Conservation (phyloP, 805 yeast species). For the Sugiyamaella lignohabitans region DNA sequence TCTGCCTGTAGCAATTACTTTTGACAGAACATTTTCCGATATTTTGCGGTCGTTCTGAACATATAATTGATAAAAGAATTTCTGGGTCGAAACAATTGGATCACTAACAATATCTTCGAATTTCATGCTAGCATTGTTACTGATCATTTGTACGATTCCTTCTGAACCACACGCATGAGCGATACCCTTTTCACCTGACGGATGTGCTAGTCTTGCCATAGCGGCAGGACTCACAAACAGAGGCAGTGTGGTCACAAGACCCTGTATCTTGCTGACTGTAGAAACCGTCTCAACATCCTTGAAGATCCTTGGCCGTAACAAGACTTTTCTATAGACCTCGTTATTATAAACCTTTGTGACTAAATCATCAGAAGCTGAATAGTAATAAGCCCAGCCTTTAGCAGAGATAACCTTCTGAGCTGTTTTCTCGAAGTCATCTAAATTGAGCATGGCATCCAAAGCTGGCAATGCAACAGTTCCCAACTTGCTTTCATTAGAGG, state of each 20-base stretch:
- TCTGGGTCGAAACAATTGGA: slow-evolving; percentile 23
- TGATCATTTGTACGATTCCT: slow-evolving; percentile 41
- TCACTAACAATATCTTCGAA: slow-evolving; percentile 25
- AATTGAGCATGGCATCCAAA: slow-evolving; percentile 17
- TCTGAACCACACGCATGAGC: slow-evolving; percentile 34
- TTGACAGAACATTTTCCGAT: slow-evolving; percentile 21
- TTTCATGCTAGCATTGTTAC: slow-evolving; percentile 29
- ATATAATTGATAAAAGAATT: slow-evolving; percentile 27
- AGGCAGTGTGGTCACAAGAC: slow-evolving; percentile 40
- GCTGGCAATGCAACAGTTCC: slow-evolving; percentile 14
- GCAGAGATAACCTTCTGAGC: slow-evolving; percentile 14
- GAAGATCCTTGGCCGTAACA: slow-evolving; percentile 41
- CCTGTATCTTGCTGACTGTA: slow-evolving; percentile 43
- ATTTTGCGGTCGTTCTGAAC: slow-evolving; percentile 26
- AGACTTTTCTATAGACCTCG: slow-evolving; percentile 37
- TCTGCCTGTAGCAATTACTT: slow-evolving; percentile 31
- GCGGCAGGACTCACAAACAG: slow-evolving; percentile 40
- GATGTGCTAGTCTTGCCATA: slow-evolving; percentile 29
- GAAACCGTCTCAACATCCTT: slow-evolving; percentile 38
- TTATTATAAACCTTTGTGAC: slow-evolving; percentile 41
- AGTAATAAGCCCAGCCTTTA: slow-evolving; percentile 31
- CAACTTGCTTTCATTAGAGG: not conserved
- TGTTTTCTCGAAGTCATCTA: slow-evolving; percentile 19
- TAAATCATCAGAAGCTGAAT: slow-evolving; percentile 47
- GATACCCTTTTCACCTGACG: slow-evolving; percentile 31